Base-by-base conservation (phyloP, 2,329 filamentous ascomycete genomes). In the Pyrenochaeta sp. region DNA sequence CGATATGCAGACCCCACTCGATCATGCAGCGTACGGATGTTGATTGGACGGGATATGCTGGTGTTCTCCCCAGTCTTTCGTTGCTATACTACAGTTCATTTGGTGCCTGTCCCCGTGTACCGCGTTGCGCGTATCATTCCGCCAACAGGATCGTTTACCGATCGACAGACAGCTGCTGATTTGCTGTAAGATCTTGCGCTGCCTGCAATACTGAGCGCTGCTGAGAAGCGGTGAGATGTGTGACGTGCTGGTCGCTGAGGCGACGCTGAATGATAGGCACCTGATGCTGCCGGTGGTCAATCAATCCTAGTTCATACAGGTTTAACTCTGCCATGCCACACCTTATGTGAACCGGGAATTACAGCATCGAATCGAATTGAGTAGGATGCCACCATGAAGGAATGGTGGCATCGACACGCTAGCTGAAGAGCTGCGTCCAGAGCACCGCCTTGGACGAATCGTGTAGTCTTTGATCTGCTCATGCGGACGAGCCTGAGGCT, bases 231-330 rank as follows among this genome's bases (percentile, higher is more conserved):
- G 55, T 57, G 53, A 61, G 36, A 20, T 9, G 19, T 14, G 41
- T 36, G 45, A 54, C 41, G 46, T 48, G 48, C 47, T 48, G 43
- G 46, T 39, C 46, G 29, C 32, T 54, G 41, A 53, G 26, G 37
- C 46, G 50, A 34, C 22, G 39, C 44, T 44, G 44, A 58, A 55
- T 4, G 19, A 6, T 34, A 44, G 14, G 26, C 8, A 17, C 26
- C 14, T 27, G 15, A 32, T 35, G 31, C 29, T 42, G 35, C 35
- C 23, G 35, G 32, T 35, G 34, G 36, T 44, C 37, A n/a, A 34
- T 34, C 19, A 14, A 19, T 21, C 8, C n/a, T 10, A 7, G 19
- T 34, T 18, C 7, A 10, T 34, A 14, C 11, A 13, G 7, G n/a
- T 17, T 15, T 5, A 5, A 14, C 9, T 14, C 10, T 30, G 8